Percentiles rank a stretch among this genome's conserved stretches.
Evolutionary conservation across 495 filamentous ascomycete genomes (phyloP).

Genomic region (Penicillium cataractarum): DNA sequence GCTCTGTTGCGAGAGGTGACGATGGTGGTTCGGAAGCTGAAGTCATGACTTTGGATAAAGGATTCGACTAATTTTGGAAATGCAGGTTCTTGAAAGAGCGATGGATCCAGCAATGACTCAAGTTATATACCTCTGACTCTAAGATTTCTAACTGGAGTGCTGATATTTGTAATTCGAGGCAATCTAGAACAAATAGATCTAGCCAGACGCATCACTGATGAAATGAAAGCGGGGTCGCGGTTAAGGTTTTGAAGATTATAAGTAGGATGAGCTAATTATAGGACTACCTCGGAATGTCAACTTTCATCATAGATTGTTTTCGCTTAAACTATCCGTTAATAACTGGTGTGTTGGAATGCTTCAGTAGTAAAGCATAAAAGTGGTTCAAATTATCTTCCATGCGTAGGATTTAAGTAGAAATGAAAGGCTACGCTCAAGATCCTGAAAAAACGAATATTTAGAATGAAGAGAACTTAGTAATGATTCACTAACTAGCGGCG

Average conservation of each 20-base stretch:
- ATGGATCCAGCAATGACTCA: not conserved
- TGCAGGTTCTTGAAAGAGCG: not conserved
- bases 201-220: not conserved
- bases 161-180: not conserved
- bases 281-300: not conserved
- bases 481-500: not conserved
- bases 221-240: not conserved
- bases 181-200: not conserved
- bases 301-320: not conserved
- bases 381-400: no score
- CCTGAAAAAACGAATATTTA: not conserved
- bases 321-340: not conserved
- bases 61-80: not conserved
- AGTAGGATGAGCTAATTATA: not conserved
- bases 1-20: not conserved
- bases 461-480: not conserved
- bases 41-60: not conserved
- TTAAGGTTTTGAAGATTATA: not conserved
- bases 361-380: no score
- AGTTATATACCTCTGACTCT: not conserved
- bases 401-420: not conserved
- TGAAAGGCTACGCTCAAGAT: not conserved
- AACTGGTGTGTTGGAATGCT: no score
- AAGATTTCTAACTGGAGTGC: not conserved
- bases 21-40: not conserved